Evolutionary conservation across 768 basidiomycete species (phyloP).

Genomic region (Lepiota brunneoincarnata): DNA sequence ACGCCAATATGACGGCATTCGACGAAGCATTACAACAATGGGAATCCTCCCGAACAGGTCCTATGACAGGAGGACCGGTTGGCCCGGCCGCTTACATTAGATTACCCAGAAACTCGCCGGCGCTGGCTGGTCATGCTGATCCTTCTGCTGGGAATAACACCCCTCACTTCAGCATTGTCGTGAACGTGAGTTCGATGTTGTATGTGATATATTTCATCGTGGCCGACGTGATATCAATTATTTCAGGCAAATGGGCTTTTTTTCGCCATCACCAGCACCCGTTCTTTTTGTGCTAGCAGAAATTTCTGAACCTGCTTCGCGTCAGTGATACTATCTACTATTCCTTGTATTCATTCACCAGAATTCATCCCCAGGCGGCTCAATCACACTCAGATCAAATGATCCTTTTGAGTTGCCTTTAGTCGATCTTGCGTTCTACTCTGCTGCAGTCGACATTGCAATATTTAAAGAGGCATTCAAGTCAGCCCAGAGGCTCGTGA

Average conservation of each 20-base stretch:
- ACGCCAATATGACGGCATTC: not conserved
- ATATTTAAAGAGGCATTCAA: slow-evolving; percentile 13
- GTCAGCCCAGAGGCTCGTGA: slow-evolving; percentile 8
- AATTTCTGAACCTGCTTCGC: slow-evolving; percentile 6
- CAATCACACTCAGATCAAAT: slow-evolving; percentile 10
- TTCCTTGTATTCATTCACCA: not conserved
- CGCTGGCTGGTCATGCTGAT: slow-evolving; percentile 5
- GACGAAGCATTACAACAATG: slow-evolving; percentile 6
- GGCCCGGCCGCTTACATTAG: not conserved
- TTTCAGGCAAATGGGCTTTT: slow-evolving; percentile 5
- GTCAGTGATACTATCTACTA: not conserved
- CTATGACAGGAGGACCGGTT: slow-evolving; percentile 4
- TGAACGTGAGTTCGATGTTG: not conserved
- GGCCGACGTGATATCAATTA: too few species aligned
- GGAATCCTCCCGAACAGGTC: not conserved
- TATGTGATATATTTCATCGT: not conserved
- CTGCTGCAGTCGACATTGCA: slow-evolving; percentile 13
- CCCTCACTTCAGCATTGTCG: slow-evolving; percentile 11
- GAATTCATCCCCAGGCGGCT: slow-evolving; percentile 8
- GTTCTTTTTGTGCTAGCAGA: not conserved
- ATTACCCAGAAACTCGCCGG: slow-evolving; percentile 2
- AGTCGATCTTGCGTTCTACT: slow-evolving; percentile 12
- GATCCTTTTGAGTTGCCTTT: slow-evolving; percentile 13
- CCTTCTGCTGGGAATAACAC: slow-evolving; percentile 14
- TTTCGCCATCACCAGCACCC: not conserved